phyloP scores from a whole-genome alignment of 2,329 filamentous ascomycete species.

The Colletotrichum kahawae region DNA sequence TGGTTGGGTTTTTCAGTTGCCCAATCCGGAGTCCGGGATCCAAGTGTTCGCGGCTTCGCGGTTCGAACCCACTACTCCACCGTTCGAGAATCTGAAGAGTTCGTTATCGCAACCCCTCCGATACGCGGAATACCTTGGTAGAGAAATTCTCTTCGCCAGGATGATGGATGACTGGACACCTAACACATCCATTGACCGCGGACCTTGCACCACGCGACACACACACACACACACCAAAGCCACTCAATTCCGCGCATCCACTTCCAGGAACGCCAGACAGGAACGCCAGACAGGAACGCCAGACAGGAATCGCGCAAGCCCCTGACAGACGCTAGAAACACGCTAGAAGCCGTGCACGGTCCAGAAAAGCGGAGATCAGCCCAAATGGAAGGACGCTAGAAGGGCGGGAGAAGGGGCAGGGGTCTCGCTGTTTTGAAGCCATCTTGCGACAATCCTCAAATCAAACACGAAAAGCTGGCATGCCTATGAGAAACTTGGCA shows the following conservation, averaged over 20 bases:
- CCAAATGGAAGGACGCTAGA: conserved; percentile 11
- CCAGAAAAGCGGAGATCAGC: not conserved
- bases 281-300: not conserved
- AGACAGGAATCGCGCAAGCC: not conserved
- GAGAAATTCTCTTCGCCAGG: not conserved
- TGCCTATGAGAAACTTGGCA: not conserved
- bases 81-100: not conserved
- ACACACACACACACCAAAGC: not conserved
- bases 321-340: conserved; percentile 5
- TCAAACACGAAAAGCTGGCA: not conserved
- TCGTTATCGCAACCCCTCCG: not conserved
- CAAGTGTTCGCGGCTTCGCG: not conserved
- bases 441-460: not conserved
- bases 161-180: not conserved
- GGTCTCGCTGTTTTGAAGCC: not conserved
- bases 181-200: not conserved
- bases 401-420: conserved; percentile 4
- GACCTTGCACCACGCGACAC: not conserved
- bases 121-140: not conserved
- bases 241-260: not conserved
- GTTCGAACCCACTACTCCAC: not conserved
- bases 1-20: not conserved
- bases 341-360: conserved; percentile 1
- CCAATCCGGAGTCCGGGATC: not conserved
- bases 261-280: not conserved